Base-by-base conservation (phyloP, 352 stramenopile species). In the Phytophthora agathidicida region DNA sequence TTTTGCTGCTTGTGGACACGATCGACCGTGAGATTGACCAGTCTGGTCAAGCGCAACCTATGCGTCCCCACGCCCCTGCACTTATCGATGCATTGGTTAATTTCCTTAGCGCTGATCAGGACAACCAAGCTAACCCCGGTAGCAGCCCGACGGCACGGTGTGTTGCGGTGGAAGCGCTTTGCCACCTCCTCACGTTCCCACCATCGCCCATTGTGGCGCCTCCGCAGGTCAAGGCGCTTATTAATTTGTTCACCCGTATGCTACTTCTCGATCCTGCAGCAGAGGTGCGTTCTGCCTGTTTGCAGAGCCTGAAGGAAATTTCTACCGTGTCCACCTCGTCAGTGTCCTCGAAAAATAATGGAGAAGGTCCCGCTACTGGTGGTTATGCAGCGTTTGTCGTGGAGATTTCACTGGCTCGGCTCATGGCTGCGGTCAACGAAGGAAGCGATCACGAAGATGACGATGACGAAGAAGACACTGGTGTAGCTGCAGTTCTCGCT, bases 11-110 rank as follows among this genome's bases (percentile, higher is more conserved):
- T 7, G 75, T 94, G n/a, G 66, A 94, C 59, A 91, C 75, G 26
- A 95, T 93, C 27, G 84, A 95, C 56, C 71, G 73, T 30, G 86
- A 95, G 45, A 83, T 95, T 46, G 84, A 94, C 50, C 86, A 92
- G 63, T 91, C 81, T 22, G 75, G 68, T 1, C 63, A 72, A 19
- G 71, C 68, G 10, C 85, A 94, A 47, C 83, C 85, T 3, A 94
- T 94, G 81, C 82, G 82, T 3, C 82, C 85, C 3, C 75, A 94
- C 31, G 73, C 79, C 5, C 55, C 71, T n/a, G 39, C 51, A 0
- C 48, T 93, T 19, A 89, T 91, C 61, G 65, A 89, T 1, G 62
- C 75, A 4, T 68, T 93, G 17, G 73, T 88, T 3, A 59, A 45
- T 3, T 92, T 89, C 49, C 62, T 94, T 27, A 65, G 72, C 37